Conservation (phyloP, 2,329 filamentous ascomycete genomes). For the Neurospora crassa region DNA sequence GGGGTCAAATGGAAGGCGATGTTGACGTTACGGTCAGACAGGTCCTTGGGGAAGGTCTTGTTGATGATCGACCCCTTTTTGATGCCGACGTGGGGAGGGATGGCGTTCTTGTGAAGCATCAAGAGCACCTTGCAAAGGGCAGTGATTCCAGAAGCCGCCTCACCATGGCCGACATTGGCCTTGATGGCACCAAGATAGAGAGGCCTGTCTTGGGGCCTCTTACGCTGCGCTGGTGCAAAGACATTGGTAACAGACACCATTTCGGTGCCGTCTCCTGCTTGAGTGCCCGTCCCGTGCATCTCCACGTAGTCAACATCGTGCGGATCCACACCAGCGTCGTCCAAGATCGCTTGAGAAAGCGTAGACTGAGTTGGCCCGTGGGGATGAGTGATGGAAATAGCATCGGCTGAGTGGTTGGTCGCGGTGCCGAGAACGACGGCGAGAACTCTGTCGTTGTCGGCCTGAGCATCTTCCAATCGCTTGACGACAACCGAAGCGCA, state of each 20-base stretch:
- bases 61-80: slow-evolving; percentile 48
- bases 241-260: slow-evolving; percentile 63
- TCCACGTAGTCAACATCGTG: slow-evolving; percentile 75
- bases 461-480: slow-evolving; percentile 66
- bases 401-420: slow-evolving; percentile 75
- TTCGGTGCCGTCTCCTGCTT: slow-evolving; percentile 74
- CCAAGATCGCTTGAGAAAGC: slow-evolving; percentile 60
- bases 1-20: slow-evolving; percentile 46
- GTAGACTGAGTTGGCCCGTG: slow-evolving; percentile 67
- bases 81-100: slow-evolving; percentile 60
- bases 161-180: slow-evolving; percentile 53
- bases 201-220: slow-evolving; percentile 38
- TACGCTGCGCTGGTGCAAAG: slow-evolving; percentile 37
- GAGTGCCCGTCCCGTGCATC: slow-evolving; percentile 84
- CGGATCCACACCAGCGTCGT: slow-evolving; percentile 65
- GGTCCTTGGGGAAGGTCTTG: slow-evolving; percentile 46
- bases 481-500: slow-evolving; percentile 70
- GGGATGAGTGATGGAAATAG: slow-evolving; percentile 75
- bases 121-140: slow-evolving; percentile 55
- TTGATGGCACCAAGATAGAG: slow-evolving; percentile 56
- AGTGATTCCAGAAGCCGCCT: slow-evolving; percentile 52
- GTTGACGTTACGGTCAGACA: slow-evolving; percentile 46
- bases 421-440: slow-evolving; percentile 64
- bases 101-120: slow-evolving; percentile 53
- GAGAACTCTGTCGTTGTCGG: slow-evolving; percentile 68